Base-by-base conservation (phyloP, 1,139 yeast genomes). In the Candida dubliniensis region DNA sequence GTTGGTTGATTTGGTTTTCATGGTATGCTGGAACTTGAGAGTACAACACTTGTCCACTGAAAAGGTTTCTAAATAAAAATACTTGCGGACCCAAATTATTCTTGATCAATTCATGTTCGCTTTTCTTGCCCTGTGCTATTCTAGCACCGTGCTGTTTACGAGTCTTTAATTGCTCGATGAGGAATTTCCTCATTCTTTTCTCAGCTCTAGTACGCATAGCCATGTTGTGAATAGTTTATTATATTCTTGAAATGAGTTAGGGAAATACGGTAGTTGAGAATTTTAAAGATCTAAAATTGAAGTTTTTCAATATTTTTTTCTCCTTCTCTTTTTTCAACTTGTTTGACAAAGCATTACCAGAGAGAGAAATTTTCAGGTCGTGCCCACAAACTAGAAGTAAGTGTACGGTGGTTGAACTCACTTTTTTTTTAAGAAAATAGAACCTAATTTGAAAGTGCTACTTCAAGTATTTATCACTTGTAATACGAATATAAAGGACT, bases 1-100 rank as follows among this genome's bases (percentile, higher is more conserved):
- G 89, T 53, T 74, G 76, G 51, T 82, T 81, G 55, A 88, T 82
- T 63, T 90, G 91, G 52, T 81, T 81, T 53, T 79, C 81, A 61
- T 82, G 84, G 56, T 73, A 75, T 31, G 79, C 82, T 14, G 95
- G 95, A 24, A 87, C 81, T 65, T 90, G 96, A 2, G 96, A 84
- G 64, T 89, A 91, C 36, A 88, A 67, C 15, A 90, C 95, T 68
- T 91, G 97, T 6, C 97, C 97, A 34, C 86, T 77, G 65, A 88
- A 95, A 44, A 88, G 68, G 70, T 91, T 90, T 60, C 95, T 81
- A 71, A 87, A 91, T 42, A 89, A 66, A 60, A 77, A 88, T 24
- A 91, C 86, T 58, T 85, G 89, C 8, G 97, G 96, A 2, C 91
- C 95, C 61, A 79, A 78, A 26, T 58, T 48, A 41, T 68, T 55